Percentiles rank a stretch among this genome's conserved stretches.
These are phyloP conservation scores for Salvia miltiorrhiza DNA, from an alignment of 257 asterid species.

Conservation along the genomic window DNA sequence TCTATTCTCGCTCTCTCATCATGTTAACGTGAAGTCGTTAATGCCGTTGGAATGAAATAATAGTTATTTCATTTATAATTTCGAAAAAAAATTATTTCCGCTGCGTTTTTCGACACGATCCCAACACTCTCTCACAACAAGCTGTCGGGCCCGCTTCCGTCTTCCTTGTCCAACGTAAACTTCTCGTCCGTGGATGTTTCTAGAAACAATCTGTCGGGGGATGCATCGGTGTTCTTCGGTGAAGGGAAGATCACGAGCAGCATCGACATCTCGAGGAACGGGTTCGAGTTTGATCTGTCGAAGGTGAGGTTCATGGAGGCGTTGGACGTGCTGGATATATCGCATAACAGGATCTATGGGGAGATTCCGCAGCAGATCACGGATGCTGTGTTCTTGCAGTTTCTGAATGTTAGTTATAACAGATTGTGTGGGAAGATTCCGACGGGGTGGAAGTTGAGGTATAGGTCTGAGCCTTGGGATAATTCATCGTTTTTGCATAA, in stretches of 20 bases:
- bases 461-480: constrained; percentile 23
- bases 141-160: constrained; percentile 28
- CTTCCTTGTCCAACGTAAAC: constrained; percentile 20
- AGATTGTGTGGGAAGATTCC: constrained; percentile 46
- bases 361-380: constrained; percentile 31
- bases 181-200: constrained; percentile 32
- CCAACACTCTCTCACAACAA: constrained; percentile 35
- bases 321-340: constrained; percentile 28
- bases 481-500: constrained; percentile 35
- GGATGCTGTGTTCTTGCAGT: constrained; percentile 29
- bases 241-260: constrained; percentile 21
- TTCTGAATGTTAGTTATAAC: constrained; percentile 33
- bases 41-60: too few species aligned
- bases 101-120: too few species aligned
- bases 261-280: constrained; percentile 34
- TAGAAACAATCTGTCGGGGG: constrained; percentile 38
- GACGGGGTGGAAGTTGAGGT: constrained; percentile 39
- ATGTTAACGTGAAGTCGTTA: too few species aligned
- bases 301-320: constrained; percentile 31
- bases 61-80: too few species aligned
- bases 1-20: too few species aligned
- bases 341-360: constrained; percentile 46
- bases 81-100: too few species aligned
- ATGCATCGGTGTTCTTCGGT: constrained; percentile 40
- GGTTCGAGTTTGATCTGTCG: constrained; percentile 38